phyloP scores from a whole-genome alignment of 2,329 filamentous ascomycete species.

The Epichloe baconii region DNA sequence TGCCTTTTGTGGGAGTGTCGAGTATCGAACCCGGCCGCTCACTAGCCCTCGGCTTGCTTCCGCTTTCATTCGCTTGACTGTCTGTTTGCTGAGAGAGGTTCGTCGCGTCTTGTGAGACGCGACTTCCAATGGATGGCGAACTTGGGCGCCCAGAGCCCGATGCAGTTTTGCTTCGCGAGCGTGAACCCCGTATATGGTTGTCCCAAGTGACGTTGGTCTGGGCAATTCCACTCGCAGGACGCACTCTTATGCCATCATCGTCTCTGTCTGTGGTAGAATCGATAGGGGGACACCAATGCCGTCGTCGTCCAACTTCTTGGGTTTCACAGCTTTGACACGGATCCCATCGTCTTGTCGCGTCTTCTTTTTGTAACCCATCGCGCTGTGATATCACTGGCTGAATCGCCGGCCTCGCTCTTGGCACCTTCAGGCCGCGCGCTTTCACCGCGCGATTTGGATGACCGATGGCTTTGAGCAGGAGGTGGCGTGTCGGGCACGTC shows the following conservation, averaged over 20 bases:
- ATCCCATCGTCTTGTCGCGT: conserved; percentile 16
- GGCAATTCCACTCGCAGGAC: conserved; percentile 16
- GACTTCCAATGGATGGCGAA: conserved; percentile 15
- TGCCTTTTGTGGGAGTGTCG: conserved; percentile 26
- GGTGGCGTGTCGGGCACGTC: conserved; percentile 32
- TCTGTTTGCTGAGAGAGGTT: conserved; percentile 9
- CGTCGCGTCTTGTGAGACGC: conserved; percentile 14
- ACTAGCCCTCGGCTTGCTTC: conserved; percentile 17
- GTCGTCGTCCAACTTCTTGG: conserved; percentile 18
- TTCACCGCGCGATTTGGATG: conserved; percentile 22
- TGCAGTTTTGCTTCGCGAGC: conserved; percentile 16
- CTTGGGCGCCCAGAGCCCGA: conserved; percentile 11
- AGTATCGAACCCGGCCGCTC: conserved; percentile 25
- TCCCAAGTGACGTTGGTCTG: conserved; percentile 12
- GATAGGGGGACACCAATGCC: conserved; percentile 31
- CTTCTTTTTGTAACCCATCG: conserved; percentile 2
- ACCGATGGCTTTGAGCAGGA: conserved; percentile 21
- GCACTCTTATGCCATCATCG: conserved; percentile 19
- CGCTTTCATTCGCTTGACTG: conserved; percentile 6
- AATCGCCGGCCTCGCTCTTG: conserved; percentile 15
- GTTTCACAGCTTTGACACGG: conserved; percentile 9
- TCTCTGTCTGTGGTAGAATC: background rate
- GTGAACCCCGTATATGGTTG: conserved; percentile 7
- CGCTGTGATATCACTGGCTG: conserved; percentile 17
- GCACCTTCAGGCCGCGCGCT: conserved; percentile 14